Evolutionary conservation across 768 basidiomycete species (phyloP), one percentile per base, ranked within the genome.

Genomic region (Termitomyces sp.): DNA sequence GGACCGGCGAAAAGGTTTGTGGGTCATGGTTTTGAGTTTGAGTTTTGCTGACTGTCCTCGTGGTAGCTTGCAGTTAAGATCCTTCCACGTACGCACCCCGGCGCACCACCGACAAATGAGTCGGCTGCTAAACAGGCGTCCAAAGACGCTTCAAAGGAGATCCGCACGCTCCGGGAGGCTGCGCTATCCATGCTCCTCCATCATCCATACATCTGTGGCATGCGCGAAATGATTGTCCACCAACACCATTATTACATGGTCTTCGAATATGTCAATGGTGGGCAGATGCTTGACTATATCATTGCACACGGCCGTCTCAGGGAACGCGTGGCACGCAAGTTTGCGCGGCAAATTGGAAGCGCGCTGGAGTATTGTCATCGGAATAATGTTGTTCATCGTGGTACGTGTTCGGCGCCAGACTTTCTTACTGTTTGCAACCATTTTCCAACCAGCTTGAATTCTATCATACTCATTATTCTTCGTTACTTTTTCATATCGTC

Each of bases 191-290:
- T 98, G 80, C 85, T 99, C 46, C 86, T 99, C 32, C 94, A 98
- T 68, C 97, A 99, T 69, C 97, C 97, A 2, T 98, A 98, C 73
- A 93, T 99, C 69, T 98, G 96, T 71, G 97, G 97, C 56, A 99
- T 98, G 96, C 89, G 93, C 64, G 94, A 96, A 77, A 95, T 99
- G 90, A 93, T 98, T 69, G 79, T 95, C 26, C 96, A 98, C 75
- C 91, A 93, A 60, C 89, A 99, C 67, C 95, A 99, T 74, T 98
- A 98, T 76, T 99, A 98, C 79, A 98, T 99, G 94, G 93, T 98
- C 10, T 94, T 91, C 71, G 97, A 99, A 72, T 98, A 97, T 72
- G 93, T 98, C 74, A 96, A 95, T 65, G 97, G 97, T 33, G 97
- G 97, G 0, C 97, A 99, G 80, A 95, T 99, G 93, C 85, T 99